Conservation (phyloP, 148 eudicot species). For the Rhododendron molle region DNA sequence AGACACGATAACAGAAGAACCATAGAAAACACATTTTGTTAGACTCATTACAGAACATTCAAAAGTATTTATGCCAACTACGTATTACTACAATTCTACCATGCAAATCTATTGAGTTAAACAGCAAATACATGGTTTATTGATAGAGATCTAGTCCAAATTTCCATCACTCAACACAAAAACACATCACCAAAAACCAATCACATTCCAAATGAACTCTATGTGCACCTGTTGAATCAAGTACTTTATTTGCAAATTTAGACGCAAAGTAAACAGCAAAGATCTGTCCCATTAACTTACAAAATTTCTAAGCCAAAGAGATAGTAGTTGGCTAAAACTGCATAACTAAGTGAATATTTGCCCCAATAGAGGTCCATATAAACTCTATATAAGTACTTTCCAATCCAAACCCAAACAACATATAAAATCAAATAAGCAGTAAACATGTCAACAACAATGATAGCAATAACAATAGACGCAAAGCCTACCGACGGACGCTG, state of each 20-base stretch:
- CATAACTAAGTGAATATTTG: neutral
- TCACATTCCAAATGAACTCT: neutral
- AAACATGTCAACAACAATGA: neutral
- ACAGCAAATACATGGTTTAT: neutral
- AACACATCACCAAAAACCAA: constrained; percentile 2
- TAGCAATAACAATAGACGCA: neutral
- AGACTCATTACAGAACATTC: neutral
- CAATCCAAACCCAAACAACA: neutral
- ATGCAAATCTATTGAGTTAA: neutral
- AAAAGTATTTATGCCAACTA: neutral
- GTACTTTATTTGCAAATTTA: neutral
- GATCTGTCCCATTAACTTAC: neutral
- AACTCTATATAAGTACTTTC: neutral
- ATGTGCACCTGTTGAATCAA: neutral
- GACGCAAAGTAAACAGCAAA: neutral
- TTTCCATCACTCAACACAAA: neutral
- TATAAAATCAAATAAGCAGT: neutral
- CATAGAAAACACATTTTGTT: neutral
- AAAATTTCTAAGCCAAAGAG: neutral
- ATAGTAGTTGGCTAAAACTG: constrained; percentile 1
- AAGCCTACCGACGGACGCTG: constrained; percentile 75
- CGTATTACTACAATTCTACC: neutral
- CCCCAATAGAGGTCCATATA: neutral
- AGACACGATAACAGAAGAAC: neutral
- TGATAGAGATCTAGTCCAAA: neutral